Percentiles rank a stretch among this genome's conserved stretches.
Evolutionary conservation across 2,329 filamentous ascomycete species (phyloP).

Genomic region (Periglandula ipomoeae): DNA sequence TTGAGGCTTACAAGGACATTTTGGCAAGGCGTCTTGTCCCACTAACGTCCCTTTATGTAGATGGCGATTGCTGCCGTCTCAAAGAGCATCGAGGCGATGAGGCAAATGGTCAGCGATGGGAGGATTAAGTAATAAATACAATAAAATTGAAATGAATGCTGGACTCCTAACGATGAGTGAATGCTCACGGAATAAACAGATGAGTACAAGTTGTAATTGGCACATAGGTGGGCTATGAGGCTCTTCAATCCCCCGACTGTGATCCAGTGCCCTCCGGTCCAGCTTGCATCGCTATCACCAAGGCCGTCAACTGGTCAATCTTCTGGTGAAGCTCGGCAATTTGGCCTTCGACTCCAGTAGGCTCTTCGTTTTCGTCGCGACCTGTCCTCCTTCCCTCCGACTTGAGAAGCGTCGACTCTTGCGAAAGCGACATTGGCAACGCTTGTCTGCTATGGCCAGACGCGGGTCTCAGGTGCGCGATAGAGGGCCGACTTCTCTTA

Average conservation of each 20-base stretch:
- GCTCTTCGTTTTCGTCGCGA: conserved; percentile 28
- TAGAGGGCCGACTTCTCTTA: conserved; percentile 14
- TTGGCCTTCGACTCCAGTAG: conserved; percentile 37
- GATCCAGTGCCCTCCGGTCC: background rate
- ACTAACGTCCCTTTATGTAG: too few relatives aligned
- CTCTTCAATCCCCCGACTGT: background rate
- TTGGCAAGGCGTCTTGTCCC: too few relatives aligned
- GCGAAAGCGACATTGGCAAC: conserved; percentile 6
- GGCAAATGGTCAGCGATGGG: conserved; percentile 14
- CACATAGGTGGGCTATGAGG: background rate
- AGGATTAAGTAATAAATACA: conserved; percentile 3
- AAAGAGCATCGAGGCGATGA: conserved; percentile 17
- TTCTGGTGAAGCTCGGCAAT: conserved; percentile 46
- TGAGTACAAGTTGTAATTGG: too few relatives aligned
- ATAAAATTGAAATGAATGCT: background rate
- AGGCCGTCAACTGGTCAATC: conserved; percentile 36
- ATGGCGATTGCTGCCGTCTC: conserved; percentile 17
- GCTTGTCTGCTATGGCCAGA: conserved; percentile 10
- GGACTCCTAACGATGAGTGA: too few relatives aligned
- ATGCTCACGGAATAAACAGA: too few relatives aligned
- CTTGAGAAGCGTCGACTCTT: conserved; percentile 11
- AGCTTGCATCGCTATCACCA: conserved; percentile 30
- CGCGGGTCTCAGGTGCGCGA: conserved; percentile 9
- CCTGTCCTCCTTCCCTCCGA: conserved; percentile 11
- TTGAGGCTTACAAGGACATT: too few relatives aligned